Percentiles rank a stretch among this genome's conserved stretches.
Conservation (phyloP, 2,329 filamentous ascomycete genomes). For the Talaromyces marneffei region DNA sequence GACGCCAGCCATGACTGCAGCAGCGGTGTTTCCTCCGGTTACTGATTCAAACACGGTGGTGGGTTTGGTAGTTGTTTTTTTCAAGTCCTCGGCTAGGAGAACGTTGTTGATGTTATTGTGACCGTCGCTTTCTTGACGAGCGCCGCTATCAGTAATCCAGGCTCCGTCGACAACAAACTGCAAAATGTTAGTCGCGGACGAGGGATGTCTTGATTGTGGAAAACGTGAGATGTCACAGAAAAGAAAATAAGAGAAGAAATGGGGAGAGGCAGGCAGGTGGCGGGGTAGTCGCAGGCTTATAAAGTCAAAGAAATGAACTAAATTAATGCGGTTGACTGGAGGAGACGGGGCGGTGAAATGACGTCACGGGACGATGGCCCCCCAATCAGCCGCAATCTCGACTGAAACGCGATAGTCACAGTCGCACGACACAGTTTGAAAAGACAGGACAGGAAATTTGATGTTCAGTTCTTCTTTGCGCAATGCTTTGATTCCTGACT, state of each 20-base stretch:
- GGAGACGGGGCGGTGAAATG: constrained; percentile 9
- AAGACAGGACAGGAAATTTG: background rate
- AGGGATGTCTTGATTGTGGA: background rate
- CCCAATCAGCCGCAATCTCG: background rate
- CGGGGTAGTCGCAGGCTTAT: background rate
- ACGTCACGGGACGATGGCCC: constrained; percentile 13
- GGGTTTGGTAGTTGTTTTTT: constrained; percentile 21
- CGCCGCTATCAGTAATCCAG: constrained; percentile 78
- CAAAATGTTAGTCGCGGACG: background rate
- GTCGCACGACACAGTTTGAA: background rate
- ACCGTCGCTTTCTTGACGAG: constrained; percentile 74
- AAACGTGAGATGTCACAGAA: no score
- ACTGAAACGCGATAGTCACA: background rate
- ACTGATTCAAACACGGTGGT: constrained; percentile 15
- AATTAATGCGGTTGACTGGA: constrained; percentile 11
- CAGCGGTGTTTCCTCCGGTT: constrained; percentile 13
- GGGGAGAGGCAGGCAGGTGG: background rate
- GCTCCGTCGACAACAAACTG: constrained; percentile 92
- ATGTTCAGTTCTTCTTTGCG: background rate
- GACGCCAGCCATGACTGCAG: constrained; percentile 52
- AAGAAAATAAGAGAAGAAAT: background rate
- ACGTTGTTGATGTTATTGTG: constrained; percentile 91
- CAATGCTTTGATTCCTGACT: background rate
- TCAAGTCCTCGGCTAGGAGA: constrained; percentile 67
- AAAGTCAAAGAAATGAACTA: background rate